Conservation (phyloP, 139 green algal species). For the Nannochloris sp. region DNA sequence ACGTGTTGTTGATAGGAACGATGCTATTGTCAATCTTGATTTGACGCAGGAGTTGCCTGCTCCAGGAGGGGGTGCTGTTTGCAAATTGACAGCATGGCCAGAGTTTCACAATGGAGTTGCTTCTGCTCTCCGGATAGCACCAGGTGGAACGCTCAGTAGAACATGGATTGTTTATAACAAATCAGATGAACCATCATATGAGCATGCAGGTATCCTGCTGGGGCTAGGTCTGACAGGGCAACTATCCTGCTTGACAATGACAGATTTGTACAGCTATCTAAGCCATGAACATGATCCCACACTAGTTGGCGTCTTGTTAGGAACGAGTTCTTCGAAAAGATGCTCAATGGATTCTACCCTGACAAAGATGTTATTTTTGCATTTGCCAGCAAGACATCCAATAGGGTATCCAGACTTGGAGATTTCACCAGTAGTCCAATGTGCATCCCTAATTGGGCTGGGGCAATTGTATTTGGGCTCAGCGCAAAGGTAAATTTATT, state of each 20-base stretch:
- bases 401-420: slow-evolving; percentile 84
- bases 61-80: slow-evolving; percentile 43
- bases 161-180: slow-evolving; percentile 77
- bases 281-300: slow-evolving; percentile 68
- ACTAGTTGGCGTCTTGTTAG: slow-evolving; percentile 77
- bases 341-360: slow-evolving; percentile 58
- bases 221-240: slow-evolving; percentile 71
- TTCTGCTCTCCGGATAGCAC: slow-evolving; percentile 55
- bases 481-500: slow-evolving; percentile 48
- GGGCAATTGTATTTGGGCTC: slow-evolving; percentile 83
- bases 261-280: slow-evolving; percentile 59
- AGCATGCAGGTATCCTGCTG: slow-evolving; percentile 80
- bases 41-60: slow-evolving; percentile 36
- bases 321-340: slow-evolving; percentile 52
- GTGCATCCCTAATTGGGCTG: slow-evolving; percentile 71
- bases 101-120: slow-evolving; percentile 96
- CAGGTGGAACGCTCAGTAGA: slow-evolving; percentile 42
- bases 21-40: slow-evolving; percentile 67
- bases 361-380: slow-evolving; percentile 84
- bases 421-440: slow-evolving; percentile 74
- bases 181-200: slow-evolving; percentile 59
- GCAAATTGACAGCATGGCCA: slow-evolving; percentile 77
- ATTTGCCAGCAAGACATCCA: slow-evolving; percentile 58
- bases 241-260: slow-evolving; percentile 31
- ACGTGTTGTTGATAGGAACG: slow-evolving; percentile 47